phyloP scores from a whole-genome alignment of 306 rosid genomes.

The Styphnolobium japonicum region DNA sequence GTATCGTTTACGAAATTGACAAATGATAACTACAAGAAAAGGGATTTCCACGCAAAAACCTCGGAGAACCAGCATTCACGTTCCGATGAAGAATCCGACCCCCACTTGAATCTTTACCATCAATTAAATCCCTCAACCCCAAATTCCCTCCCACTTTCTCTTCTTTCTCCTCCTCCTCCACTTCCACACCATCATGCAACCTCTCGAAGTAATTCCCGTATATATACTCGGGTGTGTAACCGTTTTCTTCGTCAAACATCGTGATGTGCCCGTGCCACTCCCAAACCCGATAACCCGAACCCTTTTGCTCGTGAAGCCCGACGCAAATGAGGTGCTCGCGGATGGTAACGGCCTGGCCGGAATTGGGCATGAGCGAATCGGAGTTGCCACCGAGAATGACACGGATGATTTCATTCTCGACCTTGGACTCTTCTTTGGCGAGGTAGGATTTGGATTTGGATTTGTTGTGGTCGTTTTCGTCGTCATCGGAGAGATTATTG shows the following conservation, averaged over 20 bases:
- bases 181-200: conserved; percentile 28
- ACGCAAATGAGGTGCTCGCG: conserved; percentile 83
- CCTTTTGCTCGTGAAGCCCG: conserved; percentile 72
- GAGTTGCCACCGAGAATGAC: conserved; percentile 51
- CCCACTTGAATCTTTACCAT: conserved; percentile 44
- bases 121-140: conserved; percentile 82
- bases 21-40: background rate
- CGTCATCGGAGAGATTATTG: conserved; percentile 22
- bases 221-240: conserved; percentile 82
- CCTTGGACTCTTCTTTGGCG: conserved; percentile 27
- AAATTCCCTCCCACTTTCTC: conserved; percentile 47
- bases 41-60: conserved; percentile 40
- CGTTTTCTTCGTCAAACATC: conserved; percentile 72
- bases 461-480: background rate
- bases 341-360: conserved; percentile 77
- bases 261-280: conserved; percentile 99
- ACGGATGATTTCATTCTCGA: conserved; percentile 70
- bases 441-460: background rate
- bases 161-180: conserved; percentile 19
- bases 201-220: conserved; percentile 92
- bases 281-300: conserved; percentile 83
- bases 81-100: conserved; percentile 87
- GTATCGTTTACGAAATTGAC: background rate
- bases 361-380: conserved; percentile 73
- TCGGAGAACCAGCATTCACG: conserved; percentile 60